Evolutionary conservation across 345 rosid genomes (phyloP).

Genomic region (Adansonia digitata): DNA sequence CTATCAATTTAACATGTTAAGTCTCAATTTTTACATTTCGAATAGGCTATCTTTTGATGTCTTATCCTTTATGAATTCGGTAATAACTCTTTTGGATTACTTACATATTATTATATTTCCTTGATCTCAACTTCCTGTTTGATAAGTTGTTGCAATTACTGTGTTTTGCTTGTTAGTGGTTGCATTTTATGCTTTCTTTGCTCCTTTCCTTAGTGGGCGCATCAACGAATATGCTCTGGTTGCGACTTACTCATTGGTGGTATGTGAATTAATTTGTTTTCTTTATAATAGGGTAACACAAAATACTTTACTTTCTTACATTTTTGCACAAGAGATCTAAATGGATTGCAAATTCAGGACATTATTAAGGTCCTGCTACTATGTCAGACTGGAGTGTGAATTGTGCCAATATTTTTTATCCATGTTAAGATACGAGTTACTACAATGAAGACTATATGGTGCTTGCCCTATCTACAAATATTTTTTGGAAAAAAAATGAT

Average conservation of each 20-base stretch:
- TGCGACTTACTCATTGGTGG: constrained; percentile 85
- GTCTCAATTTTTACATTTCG: background rate
- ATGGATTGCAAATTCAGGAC: background rate
- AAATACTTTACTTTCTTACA: background rate
- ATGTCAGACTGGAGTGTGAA: background rate
- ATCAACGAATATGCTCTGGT: constrained; percentile 72
- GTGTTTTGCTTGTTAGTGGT: constrained; percentile 87
- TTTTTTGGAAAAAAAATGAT: background rate
- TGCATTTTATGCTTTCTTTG: constrained; percentile 91
- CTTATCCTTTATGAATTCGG: background rate
- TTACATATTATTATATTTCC: background rate
- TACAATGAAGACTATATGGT: background rate
- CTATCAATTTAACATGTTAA: background rate
- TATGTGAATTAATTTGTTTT: constrained; percentile 33
- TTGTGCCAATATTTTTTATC: background rate
- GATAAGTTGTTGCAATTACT: constrained; percentile 91
- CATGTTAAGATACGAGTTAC: background rate
- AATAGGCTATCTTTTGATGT: background rate
- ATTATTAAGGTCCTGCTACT: background rate
- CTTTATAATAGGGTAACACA: background rate
- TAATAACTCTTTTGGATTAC: background rate
- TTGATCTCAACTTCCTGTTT: constrained; percentile 16
- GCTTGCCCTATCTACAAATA: background rate
- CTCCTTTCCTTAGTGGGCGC: constrained; percentile 91
- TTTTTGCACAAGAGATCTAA: background rate